These are phyloP conservation scores for Paramyrothecium sp. DNA, from an alignment of 2,329 filamentous ascomycete species.

Conservation along the genomic window DNA sequence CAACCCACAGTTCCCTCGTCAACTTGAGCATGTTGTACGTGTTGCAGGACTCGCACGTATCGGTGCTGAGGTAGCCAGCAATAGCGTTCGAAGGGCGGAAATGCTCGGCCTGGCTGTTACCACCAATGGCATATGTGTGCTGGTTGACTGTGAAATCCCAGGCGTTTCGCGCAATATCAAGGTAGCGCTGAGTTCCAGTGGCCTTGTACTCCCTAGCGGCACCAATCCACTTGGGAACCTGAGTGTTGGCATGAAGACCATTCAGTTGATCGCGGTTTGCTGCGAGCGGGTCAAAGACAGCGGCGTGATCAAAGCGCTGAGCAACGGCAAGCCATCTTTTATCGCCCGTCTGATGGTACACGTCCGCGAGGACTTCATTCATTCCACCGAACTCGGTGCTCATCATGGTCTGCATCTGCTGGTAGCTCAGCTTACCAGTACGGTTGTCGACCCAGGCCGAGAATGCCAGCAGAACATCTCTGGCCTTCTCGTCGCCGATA, in stretches of 20 bases:
- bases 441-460: slow-evolving; percentile 48
- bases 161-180: slow-evolving; percentile 47
- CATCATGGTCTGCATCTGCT: slow-evolving; percentile 46
- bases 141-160: slow-evolving; percentile 44
- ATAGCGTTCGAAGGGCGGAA: slow-evolving; percentile 47
- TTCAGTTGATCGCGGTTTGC: slow-evolving; percentile 41
- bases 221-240: slow-evolving; percentile 54
- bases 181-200: slow-evolving; percentile 41
- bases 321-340: slow-evolving; percentile 44
- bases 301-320: slow-evolving; percentile 48
- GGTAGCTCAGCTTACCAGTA: slow-evolving; percentile 38
- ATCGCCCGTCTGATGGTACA: slow-evolving; percentile 45
- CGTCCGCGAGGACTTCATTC: slow-evolving; percentile 48
- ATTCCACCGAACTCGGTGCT: slow-evolving; percentile 52
- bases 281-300: slow-evolving; percentile 45
- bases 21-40: slow-evolving; percentile 58
- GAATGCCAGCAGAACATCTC: slow-evolving; percentile 40
- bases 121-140: slow-evolving; percentile 52
- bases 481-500: slow-evolving; percentile 39
- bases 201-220: slow-evolving; percentile 46
- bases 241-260: slow-evolving; percentile 51
- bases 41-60: slow-evolving; percentile 53
- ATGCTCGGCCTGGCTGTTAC: slow-evolving; percentile 53
- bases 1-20: slow-evolving; percentile 47
- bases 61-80: slow-evolving; percentile 36